Evolutionary conservation across 805 yeast genomes (phyloP).

Genomic region (Yarrowia sp.): DNA sequence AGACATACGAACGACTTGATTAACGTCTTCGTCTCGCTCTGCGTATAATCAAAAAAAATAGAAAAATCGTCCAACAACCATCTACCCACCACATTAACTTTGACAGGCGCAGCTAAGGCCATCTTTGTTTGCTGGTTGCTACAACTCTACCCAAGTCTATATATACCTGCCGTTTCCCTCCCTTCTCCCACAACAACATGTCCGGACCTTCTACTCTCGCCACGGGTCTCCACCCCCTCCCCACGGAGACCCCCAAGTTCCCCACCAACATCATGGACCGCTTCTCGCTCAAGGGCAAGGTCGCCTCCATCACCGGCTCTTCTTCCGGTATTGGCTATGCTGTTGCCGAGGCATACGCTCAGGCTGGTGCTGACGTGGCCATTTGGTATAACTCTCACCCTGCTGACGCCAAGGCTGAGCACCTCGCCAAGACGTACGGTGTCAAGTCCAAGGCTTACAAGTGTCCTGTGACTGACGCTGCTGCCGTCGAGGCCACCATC

Average conservation of each 20-base stretch:
- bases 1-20: no score
- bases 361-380: constrained; percentile 83
- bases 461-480: constrained; percentile 53
- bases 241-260: constrained; percentile 53
- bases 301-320: constrained; percentile 82
- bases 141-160: background rate
- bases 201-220: constrained; percentile 34
- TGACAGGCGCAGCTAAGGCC: background rate
- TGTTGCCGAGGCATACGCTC: constrained; percentile 78
- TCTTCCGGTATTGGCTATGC: constrained; percentile 80
- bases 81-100: background rate
- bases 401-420: constrained; percentile 60
- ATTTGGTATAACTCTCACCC: constrained; percentile 64
- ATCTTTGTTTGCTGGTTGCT: constrained; percentile 21
- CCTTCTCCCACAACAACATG: constrained; percentile 28
- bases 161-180: background rate
- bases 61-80: no score
- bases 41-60: no score
- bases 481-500: constrained; percentile 51
- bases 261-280: constrained; percentile 58
- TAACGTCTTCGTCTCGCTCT: no score
- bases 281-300: constrained; percentile 77
- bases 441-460: constrained; percentile 64
- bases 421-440: constrained; percentile 55
- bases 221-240: constrained; percentile 46